Percentiles rank a stretch among this genome's conserved stretches.
phyloP scores from a whole-genome alignment of 352 stramenopile genomes.

The Phytophthora aleatoria region DNA sequence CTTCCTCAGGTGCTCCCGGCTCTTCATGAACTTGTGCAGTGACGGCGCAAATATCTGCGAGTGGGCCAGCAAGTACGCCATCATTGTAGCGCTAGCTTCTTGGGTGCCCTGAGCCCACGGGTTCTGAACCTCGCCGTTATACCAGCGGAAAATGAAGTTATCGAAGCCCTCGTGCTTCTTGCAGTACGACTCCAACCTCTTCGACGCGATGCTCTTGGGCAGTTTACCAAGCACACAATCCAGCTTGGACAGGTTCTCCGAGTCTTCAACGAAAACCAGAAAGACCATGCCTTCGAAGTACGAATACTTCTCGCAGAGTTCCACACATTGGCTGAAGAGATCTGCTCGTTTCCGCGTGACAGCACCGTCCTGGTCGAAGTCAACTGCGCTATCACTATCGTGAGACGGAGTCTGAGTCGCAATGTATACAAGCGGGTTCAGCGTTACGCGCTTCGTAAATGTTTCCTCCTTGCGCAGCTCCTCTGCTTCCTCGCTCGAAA shows the following conservation, averaged over 20 bases:
- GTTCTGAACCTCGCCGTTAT: slow-evolving; percentile 71
- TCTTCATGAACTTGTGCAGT: slow-evolving; percentile 70
- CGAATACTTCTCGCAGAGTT: slow-evolving; percentile 67
- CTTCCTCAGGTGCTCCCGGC: slow-evolving; percentile 55
- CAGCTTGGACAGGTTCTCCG: slow-evolving; percentile 59
- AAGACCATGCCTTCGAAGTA: slow-evolving; percentile 89
- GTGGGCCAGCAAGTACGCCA: slow-evolving; percentile 69
- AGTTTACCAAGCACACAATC: slow-evolving; percentile 73
- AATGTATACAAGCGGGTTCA: slow-evolving; percentile 80
- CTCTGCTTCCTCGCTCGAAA: slow-evolving; percentile 48
- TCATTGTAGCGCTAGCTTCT: slow-evolving; percentile 40
- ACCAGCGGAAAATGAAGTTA: slow-evolving; percentile 79
- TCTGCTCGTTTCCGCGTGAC: slow-evolving; percentile 51
- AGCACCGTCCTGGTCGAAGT: slow-evolving; percentile 39
- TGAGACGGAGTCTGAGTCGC: slow-evolving; percentile 43
- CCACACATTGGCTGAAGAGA: slow-evolving; percentile 60
- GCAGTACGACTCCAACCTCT: slow-evolving; percentile 73
- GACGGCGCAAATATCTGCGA: slow-evolving; percentile 60
- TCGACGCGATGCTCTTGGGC: slow-evolving; percentile 52
- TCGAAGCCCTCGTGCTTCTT: slow-evolving; percentile 58
- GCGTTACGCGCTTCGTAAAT: slow-evolving; percentile 58
- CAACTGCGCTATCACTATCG: slow-evolving; percentile 26
- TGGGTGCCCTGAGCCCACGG: slow-evolving; percentile 52
- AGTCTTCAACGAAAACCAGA: slow-evolving; percentile 66
- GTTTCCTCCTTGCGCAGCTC: slow-evolving; percentile 67